Evolutionary conservation across 2,329 filamentous ascomycete genomes (phyloP).

Genomic region (Aspergillus brasiliensis): DNA sequence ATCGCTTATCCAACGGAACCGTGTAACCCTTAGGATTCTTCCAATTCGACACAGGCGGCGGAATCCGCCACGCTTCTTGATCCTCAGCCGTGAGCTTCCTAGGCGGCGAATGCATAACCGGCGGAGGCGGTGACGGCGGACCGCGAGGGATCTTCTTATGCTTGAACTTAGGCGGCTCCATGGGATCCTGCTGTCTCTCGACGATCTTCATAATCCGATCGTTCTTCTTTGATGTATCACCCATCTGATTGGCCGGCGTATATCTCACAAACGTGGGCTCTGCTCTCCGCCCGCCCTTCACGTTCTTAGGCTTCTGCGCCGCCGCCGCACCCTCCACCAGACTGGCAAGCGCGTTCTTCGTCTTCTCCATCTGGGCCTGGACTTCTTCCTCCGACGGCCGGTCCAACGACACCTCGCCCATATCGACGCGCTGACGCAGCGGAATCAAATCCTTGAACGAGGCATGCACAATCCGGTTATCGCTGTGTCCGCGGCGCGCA

Average conservation of each 20-base stretch:
- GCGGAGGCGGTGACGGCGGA: slow-evolving; percentile 87
- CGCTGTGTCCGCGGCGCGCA: slow-evolving; percentile 82
- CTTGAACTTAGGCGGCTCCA: slow-evolving; percentile 98
- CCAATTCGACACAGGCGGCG: slow-evolving; percentile 93
- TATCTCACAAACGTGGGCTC: slow-evolving; percentile 95
- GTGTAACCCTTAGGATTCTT: slow-evolving; percentile 99
- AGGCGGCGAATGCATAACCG: slow-evolving; percentile 92
- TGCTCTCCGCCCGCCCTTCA: slow-evolving; percentile 75
- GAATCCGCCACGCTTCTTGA: slow-evolving; percentile 93
- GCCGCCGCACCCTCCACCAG: slow-evolving; percentile 84
- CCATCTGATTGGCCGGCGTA: slow-evolving; percentile 96
- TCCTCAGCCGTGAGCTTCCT: slow-evolving; percentile 95
- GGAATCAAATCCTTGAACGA: slow-evolving; percentile 98
- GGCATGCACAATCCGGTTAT: slow-evolving; percentile 83
- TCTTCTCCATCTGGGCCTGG: slow-evolving; percentile 79
- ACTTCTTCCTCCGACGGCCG: slow-evolving; percentile 85
- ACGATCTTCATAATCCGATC: slow-evolving; percentile 99
- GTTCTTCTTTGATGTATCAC: slow-evolving; percentile 78
- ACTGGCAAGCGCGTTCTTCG: slow-evolving; percentile 78
- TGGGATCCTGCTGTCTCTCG: slow-evolving; percentile 86
- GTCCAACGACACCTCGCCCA: slow-evolving; percentile 85
- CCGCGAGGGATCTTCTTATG: slow-evolving; percentile 97
- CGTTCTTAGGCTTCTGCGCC: slow-evolving; percentile 93
- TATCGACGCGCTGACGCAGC: slow-evolving; percentile 86
- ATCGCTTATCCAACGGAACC: slow-evolving; percentile 88